phyloP scores from a whole-genome alignment of 2,329 filamentous ascomycete genomes.

The Alternaria atra region DNA sequence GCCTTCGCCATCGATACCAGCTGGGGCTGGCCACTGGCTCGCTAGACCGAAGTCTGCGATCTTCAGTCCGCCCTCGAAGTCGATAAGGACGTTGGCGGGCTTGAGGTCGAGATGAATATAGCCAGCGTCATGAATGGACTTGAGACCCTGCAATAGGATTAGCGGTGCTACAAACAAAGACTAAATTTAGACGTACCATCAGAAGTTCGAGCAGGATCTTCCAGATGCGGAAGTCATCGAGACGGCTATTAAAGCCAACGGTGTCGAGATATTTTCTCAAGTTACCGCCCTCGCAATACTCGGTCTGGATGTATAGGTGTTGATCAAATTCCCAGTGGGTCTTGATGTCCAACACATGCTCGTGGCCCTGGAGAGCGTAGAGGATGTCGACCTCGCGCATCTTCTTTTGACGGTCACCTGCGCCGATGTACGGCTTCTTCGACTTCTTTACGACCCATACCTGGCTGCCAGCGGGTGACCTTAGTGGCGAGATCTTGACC shows the following conservation, averaged over 20 bases:
- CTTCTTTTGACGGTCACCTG: slow-evolving; percentile 81
- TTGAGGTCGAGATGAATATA: slow-evolving; percentile 89
- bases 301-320: slow-evolving; percentile 95
- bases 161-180: slow-evolving; percentile 18
- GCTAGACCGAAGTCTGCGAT: slow-evolving; percentile 90
- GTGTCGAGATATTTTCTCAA: slow-evolving; percentile 85
- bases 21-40: slow-evolving; percentile 76
- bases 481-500: slow-evolving; percentile 38
- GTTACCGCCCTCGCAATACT: slow-evolving; percentile 94
- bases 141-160: slow-evolving; percentile 72
- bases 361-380: slow-evolving; percentile 76
- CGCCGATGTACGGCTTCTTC: slow-evolving; percentile 78
- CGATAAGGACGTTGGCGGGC: slow-evolving; percentile 83
- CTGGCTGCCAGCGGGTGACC: slow-evolving; percentile 41
- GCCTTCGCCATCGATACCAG: slow-evolving; percentile 86
- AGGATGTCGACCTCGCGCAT: slow-evolving; percentile 85
- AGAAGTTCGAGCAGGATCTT: slow-evolving; percentile 91
- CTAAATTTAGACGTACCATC: slow-evolving; percentile 66
- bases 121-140: slow-evolving; percentile 86
- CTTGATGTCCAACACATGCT: slow-evolving; percentile 85
- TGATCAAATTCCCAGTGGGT: slow-evolving; percentile 87
- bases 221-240: slow-evolving; percentile 99
- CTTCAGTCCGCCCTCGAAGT: slow-evolving; percentile 81
- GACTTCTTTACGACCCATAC: slow-evolving; percentile 96
- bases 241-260: slow-evolving; percentile 80